phyloP scores from a whole-genome alignment of 1,284 basidiomycete species.

The Tetrapyrgos nigripes region DNA sequence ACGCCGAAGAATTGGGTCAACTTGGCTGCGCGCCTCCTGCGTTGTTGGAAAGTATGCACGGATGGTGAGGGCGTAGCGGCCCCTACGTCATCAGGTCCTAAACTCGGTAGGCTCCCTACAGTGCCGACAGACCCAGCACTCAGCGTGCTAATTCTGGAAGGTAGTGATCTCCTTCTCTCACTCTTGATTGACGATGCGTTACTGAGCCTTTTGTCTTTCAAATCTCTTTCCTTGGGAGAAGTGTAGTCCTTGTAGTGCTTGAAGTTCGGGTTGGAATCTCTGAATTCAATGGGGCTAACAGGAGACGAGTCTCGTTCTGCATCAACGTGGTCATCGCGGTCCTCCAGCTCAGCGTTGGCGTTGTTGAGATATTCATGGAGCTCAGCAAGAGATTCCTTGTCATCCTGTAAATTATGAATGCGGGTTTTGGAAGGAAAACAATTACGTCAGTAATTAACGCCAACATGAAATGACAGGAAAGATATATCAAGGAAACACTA shows the following conservation, averaged over 20 bases:
- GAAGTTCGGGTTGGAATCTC: not conserved
- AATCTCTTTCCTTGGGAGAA: conserved; percentile 1
- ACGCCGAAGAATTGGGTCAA: conserved; percentile 85
- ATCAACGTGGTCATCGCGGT: not conserved
- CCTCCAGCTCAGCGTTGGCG: conserved; percentile 29
- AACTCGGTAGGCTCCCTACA: conserved; percentile 39
- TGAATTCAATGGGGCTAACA: conserved; percentile 12
- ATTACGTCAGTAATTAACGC: conserved; percentile 15
- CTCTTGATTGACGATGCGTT: conserved; percentile 46
- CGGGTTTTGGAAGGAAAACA: conserved; percentile 6
- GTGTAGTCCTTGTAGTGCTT: not conserved
- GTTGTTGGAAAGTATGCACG: conserved; percentile 64
- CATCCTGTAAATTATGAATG: conserved; percentile 58
- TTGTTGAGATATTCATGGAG: conserved; percentile 71
- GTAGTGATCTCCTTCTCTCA: conserved; percentile 74
- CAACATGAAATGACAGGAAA: not conserved
- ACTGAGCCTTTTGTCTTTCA: conserved; percentile 6
- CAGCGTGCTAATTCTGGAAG: conserved; percentile 33
- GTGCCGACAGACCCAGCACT: conserved; percentile 48
- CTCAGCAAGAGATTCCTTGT: conserved; percentile 72
- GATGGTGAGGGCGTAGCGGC: conserved; percentile 40
- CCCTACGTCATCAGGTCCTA: conserved; percentile 71
- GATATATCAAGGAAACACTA: not conserved
- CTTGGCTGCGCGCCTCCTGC: conserved; percentile 78
- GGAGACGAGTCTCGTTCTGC: conserved; percentile 12